These are phyloP conservation scores for Claviceps sp. DNA, from an alignment of 2,329 filamentous ascomycete genomes.

Conservation along the genomic window DNA sequence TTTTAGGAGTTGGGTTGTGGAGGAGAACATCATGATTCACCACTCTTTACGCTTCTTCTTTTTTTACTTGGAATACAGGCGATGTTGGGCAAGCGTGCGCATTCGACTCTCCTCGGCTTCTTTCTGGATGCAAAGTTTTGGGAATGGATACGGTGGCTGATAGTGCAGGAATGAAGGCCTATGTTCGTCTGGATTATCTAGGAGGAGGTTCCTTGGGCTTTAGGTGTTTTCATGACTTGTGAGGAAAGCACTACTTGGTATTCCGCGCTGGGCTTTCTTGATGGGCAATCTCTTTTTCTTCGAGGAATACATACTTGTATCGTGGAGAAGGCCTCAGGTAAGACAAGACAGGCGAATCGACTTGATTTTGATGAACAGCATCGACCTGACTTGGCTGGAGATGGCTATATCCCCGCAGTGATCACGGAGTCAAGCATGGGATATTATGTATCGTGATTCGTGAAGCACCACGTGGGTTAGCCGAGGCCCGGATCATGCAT, in stretches of 20 bases:
- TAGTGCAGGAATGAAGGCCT: not conserved
- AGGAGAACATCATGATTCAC: too few relatives aligned
- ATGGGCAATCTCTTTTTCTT: not conserved
- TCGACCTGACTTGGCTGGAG: too few relatives aligned
- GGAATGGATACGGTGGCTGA: not conserved
- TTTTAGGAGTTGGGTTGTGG: conserved; percentile 19
- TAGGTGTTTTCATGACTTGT: not conserved
- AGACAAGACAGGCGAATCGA: not conserved
- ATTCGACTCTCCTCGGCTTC: not conserved
- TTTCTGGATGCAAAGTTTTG: not conserved
- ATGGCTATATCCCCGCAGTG: too few relatives aligned
- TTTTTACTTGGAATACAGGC: not conserved
- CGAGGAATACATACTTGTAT: not conserved
- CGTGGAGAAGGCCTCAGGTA: not conserved
- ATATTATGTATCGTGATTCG: too few relatives aligned
- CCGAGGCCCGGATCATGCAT: too few relatives aligned
- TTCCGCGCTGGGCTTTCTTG: not conserved
- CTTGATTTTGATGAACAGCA: not conserved
- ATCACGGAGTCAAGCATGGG: too few relatives aligned
- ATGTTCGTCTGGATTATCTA: not conserved
- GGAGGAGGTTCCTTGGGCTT: not conserved
- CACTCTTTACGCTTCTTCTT: not conserved
- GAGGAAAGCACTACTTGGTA: not conserved
- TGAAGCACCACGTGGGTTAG: too few relatives aligned
- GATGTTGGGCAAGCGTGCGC: not conserved